Evolutionary conservation across 768 basidiomycete genomes (phyloP), one percentile per base, ranked within the genome.

Genomic region (Russula griseocarnosa): DNA sequence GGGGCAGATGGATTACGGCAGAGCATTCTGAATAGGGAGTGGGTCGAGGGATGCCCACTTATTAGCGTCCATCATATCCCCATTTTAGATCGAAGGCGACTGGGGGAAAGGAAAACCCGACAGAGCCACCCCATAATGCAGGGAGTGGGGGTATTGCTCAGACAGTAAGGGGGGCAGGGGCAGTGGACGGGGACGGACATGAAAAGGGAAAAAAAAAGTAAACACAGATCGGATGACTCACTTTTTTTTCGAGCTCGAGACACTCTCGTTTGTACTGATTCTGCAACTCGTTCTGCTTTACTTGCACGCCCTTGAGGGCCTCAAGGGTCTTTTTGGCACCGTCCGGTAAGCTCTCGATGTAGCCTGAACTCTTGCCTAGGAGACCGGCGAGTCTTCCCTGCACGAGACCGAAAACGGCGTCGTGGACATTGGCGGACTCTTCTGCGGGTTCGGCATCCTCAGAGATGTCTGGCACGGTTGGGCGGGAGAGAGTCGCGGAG

Each of bases 221-320:
- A 20, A 52, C 18, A 30, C 9, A 62, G 30, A 34, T 67, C 10
- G 64, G 30, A 34, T 67, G 51, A 71, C 83, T 58, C 68, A 92
- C 94, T 82, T 96, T 97, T 79, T 94, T 92, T 81, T 98, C 95
- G 60, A 98, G 82, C 75, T 95, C 92, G 52, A 97, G 80, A 71
- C 94, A 92, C 75, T 98, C 96, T 73, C 87, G 84, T 77, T 98
- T 97, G 81, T 95, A 93, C 81, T 94, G 84, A 70, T 89, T 89
- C 74, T 97, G 93, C 50, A 98, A 82, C 70, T 92, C 88, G 69
- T 87, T 85, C 75, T 97, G 94, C 78, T 93, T 87, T 70, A 85
- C 85, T 76, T 98, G 96, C 50, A 99, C 82, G 58, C 95, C 96
- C 75, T 97, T 96, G 72, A 99, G 81, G 18, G 86, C 96, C 77